Percentiles rank a stretch among this genome's conserved stretches.
phyloP scores from a whole-genome alignment of 169 alveolate genomes.

The Plasmodium gonderi region DNA sequence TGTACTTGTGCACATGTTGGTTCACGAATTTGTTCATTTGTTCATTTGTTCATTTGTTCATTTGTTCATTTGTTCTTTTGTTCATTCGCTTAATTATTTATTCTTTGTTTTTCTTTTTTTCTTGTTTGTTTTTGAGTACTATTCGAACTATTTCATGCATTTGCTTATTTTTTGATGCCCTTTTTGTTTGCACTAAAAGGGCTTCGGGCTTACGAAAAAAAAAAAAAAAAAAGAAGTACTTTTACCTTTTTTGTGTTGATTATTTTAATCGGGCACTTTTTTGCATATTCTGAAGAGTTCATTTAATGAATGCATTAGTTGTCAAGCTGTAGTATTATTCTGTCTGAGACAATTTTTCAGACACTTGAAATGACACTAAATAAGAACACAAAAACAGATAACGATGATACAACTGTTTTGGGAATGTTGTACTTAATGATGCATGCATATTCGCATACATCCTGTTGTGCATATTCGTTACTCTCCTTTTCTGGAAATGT shows the following conservation, averaged over 20 bases:
- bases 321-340: conserved; percentile 7
- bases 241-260: neutral
- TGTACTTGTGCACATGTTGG: neutral
- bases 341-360: neutral
- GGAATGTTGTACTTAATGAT: neutral
- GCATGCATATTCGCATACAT: neutral
- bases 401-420: conserved; percentile 1
- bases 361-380: neutral
- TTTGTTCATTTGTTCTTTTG: neutral
- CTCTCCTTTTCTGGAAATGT: neutral
- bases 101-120: neutral
- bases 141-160: neutral
- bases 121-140: neutral
- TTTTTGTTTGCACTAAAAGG: neutral
- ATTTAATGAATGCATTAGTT: neutral
- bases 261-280: conserved; percentile 39
- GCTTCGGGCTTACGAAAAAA: neutral
- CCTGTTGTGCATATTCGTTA: neutral
- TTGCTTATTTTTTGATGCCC: neutral
- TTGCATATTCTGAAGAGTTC: neutral
- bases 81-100: neutral
- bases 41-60: neutral
- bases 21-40: neutral
- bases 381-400: neutral
- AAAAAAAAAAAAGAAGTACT: neutral